Evolutionary conservation across 116 monocot species (phyloP).

Genomic region (Phalaenopsis hybrid): DNA sequence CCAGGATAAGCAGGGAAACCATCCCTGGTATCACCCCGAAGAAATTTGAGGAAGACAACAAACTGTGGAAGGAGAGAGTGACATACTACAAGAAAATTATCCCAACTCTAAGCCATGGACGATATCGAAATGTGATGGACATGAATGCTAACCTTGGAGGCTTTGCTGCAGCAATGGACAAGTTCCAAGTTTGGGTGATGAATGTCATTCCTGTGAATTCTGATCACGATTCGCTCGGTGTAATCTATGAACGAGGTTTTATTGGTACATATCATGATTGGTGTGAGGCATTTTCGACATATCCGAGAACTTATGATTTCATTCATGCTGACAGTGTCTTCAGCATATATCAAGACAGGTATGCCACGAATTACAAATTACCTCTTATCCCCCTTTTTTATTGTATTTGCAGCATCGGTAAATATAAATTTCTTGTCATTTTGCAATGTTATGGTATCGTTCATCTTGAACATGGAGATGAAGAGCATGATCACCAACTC

Average conservation of each 20-base stretch:
- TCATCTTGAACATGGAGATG: no score
- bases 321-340: constrained; percentile 31
- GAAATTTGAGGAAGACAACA: constrained; percentile 29
- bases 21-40: constrained; percentile 15
- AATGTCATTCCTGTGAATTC: constrained; percentile 32
- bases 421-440: no score
- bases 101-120: constrained; percentile 24
- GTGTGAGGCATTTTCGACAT: constrained; percentile 38
- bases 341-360: constrained; percentile 44
- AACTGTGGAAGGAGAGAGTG: constrained; percentile 24
- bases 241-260: constrained; percentile 34
- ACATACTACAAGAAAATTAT: constrained; percentile 21
- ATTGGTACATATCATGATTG: constrained; percentile 42
- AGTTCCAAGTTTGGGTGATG: constrained; percentile 38
- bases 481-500: no score
- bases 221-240: constrained; percentile 22
- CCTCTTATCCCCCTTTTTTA: background rate
- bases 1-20: constrained; percentile 19
- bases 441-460: no score
- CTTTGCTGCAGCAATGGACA: constrained; percentile 28
- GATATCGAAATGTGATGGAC: constrained; percentile 41
- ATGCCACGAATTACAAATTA: background rate
- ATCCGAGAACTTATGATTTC: constrained; percentile 40
- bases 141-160: constrained; percentile 42
- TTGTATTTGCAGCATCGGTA: background rate